phyloP scores from a whole-genome alignment of 2,329 filamentous ascomycete genomes.

The Cladosporium velox region DNA sequence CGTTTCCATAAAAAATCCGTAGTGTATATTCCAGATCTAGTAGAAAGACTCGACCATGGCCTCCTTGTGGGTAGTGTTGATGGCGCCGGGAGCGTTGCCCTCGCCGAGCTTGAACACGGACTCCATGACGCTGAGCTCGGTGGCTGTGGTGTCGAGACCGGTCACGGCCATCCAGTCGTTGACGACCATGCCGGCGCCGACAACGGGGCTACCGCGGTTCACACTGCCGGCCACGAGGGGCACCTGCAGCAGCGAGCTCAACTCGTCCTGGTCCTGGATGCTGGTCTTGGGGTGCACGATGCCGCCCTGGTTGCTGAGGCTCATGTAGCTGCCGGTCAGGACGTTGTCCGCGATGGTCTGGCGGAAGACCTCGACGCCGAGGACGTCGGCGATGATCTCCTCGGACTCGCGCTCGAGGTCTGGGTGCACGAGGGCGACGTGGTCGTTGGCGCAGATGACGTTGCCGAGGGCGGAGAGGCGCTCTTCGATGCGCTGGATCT shows the following conservation, averaged over 20 bases:
- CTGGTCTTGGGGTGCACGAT: conserved; percentile 96
- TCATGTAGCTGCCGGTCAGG: conserved; percentile 94
- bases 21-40: conserved; percentile 47
- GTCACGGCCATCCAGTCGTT: conserved; percentile 98
- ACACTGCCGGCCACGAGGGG: conserved; percentile 92
- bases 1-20: conserved; percentile 1
- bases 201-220: conserved; percentile 88
- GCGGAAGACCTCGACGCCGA: conserved; percentile 85
- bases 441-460: conserved; percentile 94
- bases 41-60: conserved; percentile 99
- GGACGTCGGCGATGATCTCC: conserved; percentile 94
- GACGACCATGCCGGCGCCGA: conserved; percentile 95
- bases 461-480: conserved; percentile 93
- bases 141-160: conserved; percentile 95
- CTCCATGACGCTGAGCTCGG: conserved; percentile 94
- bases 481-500: conserved; percentile 98
- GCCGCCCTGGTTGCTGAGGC: conserved; percentile 90
- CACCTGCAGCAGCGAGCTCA: conserved; percentile 89
- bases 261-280: conserved; percentile 97
- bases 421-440: conserved; percentile 93
- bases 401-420: conserved; percentile 97
- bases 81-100: conserved; percentile 69
- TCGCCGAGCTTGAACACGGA: conserved; percentile 93
- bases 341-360: conserved; percentile 98
- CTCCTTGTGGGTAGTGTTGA: conserved; percentile 87